phyloP scores from a whole-genome alignment of 2,329 filamentous ascomycete species.

The Amphichorda felina region DNA sequence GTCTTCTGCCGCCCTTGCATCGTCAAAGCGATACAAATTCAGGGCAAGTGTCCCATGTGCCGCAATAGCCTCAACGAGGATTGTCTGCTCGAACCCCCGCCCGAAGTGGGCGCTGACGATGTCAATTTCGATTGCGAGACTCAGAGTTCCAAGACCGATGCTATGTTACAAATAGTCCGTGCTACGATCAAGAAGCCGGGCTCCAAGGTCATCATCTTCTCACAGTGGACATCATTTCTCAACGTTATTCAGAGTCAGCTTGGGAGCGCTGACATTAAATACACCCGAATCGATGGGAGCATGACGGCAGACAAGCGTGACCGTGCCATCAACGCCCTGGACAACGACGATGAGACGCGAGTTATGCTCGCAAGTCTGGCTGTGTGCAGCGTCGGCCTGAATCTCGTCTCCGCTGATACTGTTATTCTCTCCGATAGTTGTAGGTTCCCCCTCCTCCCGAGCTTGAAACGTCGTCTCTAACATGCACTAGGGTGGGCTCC shows the following conservation, averaged over 20 bases:
- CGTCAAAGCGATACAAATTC: constrained; percentile 57
- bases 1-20: constrained; percentile 68
- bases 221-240: constrained; percentile 67
- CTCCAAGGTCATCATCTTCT: constrained; percentile 64
- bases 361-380: constrained; percentile 73
- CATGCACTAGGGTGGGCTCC: constrained; percentile 62
- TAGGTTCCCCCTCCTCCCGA: constrained; percentile 15
- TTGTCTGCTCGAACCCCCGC: constrained; percentile 51
- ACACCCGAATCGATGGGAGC: constrained; percentile 66
- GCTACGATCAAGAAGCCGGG: constrained; percentile 52
- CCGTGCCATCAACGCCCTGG: constrained; percentile 53
- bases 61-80: constrained; percentile 53
- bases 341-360: constrained; percentile 53
- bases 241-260: constrained; percentile 62
- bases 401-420: constrained; percentile 76
- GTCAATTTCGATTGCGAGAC: constrained; percentile 46
- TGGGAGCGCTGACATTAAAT: constrained; percentile 44
- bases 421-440: constrained; percentile 73
- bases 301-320: constrained; percentile 67
- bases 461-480: background rate
- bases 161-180: constrained; percentile 61
- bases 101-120: constrained; percentile 32
- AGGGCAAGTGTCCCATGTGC: constrained; percentile 78
- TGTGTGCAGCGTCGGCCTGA: constrained; percentile 77
- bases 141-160: constrained; percentile 74